Conservation (phyloP, 306 rosid species). For the Cicer cuneatum region DNA sequence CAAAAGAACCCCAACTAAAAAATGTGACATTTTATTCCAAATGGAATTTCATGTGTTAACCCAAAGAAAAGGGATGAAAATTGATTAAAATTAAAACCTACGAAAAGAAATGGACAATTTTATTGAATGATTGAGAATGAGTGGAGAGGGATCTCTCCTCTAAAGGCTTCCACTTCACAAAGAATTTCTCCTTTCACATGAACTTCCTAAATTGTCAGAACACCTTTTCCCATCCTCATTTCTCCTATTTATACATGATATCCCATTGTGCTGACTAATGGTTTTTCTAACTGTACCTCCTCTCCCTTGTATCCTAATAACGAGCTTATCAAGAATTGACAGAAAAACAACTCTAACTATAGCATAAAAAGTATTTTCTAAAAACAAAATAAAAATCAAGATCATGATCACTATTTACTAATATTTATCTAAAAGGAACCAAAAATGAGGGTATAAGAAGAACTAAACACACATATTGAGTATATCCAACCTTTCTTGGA, state of each 20-base stretch:
- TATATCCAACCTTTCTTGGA: slow-evolving; percentile 47
- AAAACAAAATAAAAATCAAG: slow-evolving; percentile 13
- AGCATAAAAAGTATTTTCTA: slow-evolving; percentile 17
- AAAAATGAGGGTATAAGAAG: not conserved
- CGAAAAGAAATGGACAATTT: not conserved
- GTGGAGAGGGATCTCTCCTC: not conserved
- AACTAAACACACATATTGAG: slow-evolving; percentile 14
- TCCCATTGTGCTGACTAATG: not conserved
- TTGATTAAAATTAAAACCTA: not conserved
- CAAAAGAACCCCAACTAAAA: not conserved
- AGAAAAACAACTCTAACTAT: slow-evolving; percentile 11
- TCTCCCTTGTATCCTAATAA: not conserved
- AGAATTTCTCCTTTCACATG: not conserved
- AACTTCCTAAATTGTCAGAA: not conserved
- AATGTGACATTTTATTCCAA: slow-evolving; percentile 21
- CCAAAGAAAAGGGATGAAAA: not conserved
- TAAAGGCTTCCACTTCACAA: not conserved
- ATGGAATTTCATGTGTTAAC: not conserved
- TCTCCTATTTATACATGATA: slow-evolving; percentile 3
- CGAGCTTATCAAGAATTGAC: slow-evolving; percentile 32
- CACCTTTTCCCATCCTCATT: not conserved
- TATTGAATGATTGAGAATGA: not conserved
- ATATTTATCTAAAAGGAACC: slow-evolving; percentile 37
- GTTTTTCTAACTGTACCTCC: not conserved
- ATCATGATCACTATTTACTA: not conserved